These are phyloP conservation scores for Coix lacrymajobi DNA, from an alignment of 176 grass and related monocot genomes.

Conservation along the genomic window DNA sequence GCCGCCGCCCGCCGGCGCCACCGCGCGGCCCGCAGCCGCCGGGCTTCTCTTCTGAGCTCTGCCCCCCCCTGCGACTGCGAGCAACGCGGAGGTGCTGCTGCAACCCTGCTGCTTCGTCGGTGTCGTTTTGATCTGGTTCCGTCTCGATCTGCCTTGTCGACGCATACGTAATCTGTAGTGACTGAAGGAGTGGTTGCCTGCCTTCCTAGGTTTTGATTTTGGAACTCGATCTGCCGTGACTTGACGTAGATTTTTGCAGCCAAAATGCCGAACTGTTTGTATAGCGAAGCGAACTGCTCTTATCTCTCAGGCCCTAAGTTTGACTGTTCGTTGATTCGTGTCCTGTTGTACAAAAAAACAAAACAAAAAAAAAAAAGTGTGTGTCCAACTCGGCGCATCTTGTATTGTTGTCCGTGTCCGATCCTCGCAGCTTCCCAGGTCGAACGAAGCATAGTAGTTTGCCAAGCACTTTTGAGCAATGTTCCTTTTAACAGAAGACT, in stretches of 20 bases:
- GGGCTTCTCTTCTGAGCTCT: neutral
- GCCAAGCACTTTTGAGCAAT: neutral
- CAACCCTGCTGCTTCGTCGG: neutral
- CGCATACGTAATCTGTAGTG: neutral
- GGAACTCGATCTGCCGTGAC: neutral
- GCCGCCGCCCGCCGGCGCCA: slow-evolving; percentile 11
- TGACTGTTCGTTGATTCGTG: neutral
- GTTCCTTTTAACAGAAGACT: neutral
- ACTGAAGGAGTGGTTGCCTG: neutral
- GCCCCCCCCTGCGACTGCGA: neutral
- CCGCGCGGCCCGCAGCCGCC: neutral
- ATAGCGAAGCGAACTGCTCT: slow-evolving; percentile 8
- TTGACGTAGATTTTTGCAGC: slow-evolving; percentile 16
- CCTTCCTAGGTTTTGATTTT: neutral
- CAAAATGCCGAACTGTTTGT: neutral
- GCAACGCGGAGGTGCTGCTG: neutral
- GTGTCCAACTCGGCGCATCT: neutral
- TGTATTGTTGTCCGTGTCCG: too few relatives aligned
- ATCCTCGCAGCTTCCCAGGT: neutral
- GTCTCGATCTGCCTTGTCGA: neutral
- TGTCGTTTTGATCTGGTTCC: slow-evolving; percentile 3
- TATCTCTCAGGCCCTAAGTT: neutral
- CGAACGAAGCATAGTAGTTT: neutral
- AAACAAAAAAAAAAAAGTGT: neutral
- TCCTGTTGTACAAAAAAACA: neutral